Evolutionary conservation across 805 yeast genomes (phyloP).

Genomic region (Suhomyces sp.): DNA sequence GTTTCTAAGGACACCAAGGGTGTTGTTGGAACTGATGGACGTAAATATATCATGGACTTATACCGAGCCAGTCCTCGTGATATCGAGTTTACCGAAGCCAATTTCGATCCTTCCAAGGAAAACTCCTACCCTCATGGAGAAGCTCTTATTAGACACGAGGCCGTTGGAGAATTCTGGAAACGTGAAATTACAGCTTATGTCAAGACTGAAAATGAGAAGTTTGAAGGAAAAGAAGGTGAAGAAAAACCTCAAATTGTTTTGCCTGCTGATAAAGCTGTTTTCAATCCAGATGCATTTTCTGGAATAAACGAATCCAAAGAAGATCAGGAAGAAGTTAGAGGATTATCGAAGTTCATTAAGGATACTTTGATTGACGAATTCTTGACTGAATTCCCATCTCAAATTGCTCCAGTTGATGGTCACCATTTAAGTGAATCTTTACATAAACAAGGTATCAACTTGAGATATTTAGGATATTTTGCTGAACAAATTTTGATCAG

Average conservation of each 20-base stretch:
- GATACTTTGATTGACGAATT: constrained; percentile 61
- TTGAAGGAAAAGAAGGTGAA: constrained; percentile 37
- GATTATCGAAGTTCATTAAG: constrained; percentile 63
- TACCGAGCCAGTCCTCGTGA: constrained; percentile 85
- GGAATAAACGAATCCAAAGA: constrained; percentile 38
- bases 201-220: constrained; percentile 36
- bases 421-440: constrained; percentile 62
- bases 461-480: constrained; percentile 79
- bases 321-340: constrained; percentile 68
- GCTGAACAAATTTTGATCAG: constrained; percentile 35
- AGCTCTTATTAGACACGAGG: constrained; percentile 78
- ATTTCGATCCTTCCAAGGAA: constrained; percentile 39
- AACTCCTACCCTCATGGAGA: constrained; percentile 81
- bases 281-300: constrained; percentile 80
- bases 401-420: constrained; percentile 79
- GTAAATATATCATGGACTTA: constrained; percentile 81
- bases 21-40: constrained; percentile 77
- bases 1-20: constrained; percentile 85
- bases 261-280: constrained; percentile 52
- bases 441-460: constrained; percentile 82
- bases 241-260: constrained; percentile 51
- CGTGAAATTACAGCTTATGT: constrained; percentile 56
- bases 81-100: constrained; percentile 65
- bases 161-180: constrained; percentile 88
- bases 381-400: constrained; percentile 52